Evolutionary conservation across 2,329 filamentous ascomycete genomes (phyloP).

Genomic region (Neopestalotiopsis sp.): DNA sequence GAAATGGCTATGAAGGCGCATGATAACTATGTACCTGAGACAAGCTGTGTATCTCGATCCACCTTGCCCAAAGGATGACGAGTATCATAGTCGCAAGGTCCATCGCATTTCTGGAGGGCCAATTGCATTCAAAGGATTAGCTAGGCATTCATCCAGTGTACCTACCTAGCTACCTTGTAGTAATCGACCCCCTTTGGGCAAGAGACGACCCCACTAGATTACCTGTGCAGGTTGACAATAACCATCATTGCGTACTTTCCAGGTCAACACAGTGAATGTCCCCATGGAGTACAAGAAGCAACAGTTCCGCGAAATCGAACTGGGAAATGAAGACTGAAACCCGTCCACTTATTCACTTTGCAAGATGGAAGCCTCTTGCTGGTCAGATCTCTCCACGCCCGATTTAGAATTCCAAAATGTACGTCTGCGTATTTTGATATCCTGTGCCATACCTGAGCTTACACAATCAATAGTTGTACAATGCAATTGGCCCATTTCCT

Average conservation of each 20-base stretch:
- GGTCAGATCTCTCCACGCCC: neutral
- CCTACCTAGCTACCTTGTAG: neutral
- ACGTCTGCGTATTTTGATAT: neutral
- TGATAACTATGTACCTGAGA: too few relatives aligned
- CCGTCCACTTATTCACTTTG: neutral
- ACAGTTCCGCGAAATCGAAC: too few relatives aligned
- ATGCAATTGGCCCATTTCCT: neutral
- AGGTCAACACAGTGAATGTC: neutral
- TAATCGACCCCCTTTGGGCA: neutral
- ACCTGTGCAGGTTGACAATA: neutral
- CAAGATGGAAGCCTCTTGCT: neutral
- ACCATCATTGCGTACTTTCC: neutral
- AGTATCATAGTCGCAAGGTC: too few relatives aligned
- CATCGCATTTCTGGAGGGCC: too few relatives aligned
- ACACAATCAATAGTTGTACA: neutral
- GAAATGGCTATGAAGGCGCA: neutral
- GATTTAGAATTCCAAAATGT: neutral
- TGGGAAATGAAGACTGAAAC: neutral
- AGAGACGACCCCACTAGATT: too few relatives aligned
- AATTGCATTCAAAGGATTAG: too few relatives aligned
- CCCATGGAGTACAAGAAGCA: neutral
- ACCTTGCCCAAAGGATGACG: too few relatives aligned
- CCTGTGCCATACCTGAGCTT: neutral
- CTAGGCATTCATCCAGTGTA: too few relatives aligned
- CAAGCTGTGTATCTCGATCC: too few relatives aligned